Evolutionary conservation across 163 green algal genomes (phyloP).

Genomic region (Dunaliella salina): DNA sequence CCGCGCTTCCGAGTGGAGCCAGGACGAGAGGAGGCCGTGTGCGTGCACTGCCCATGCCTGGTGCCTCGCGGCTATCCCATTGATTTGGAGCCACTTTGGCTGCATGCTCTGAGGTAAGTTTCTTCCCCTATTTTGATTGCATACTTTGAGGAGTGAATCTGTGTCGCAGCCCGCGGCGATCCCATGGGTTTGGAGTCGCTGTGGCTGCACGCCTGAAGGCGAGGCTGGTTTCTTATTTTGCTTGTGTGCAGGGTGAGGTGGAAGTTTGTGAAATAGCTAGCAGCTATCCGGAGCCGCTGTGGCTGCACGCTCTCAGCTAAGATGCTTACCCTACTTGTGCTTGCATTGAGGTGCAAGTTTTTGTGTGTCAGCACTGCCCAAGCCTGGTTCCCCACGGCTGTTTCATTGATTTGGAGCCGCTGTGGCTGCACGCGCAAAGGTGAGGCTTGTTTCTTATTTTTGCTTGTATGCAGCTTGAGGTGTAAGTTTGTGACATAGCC

Average conservation of each 20-base stretch:
- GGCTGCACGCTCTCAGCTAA: slow-evolving; percentile 46
- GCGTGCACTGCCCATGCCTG: slow-evolving; percentile 52
- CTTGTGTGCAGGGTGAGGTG: no score
- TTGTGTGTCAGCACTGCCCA: slow-evolving; percentile 58
- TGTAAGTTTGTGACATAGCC: no score
- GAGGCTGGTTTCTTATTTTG: no score
- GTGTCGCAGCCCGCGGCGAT: background rate
- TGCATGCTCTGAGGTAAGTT: slow-evolving; percentile 42
- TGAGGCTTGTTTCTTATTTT: no score
- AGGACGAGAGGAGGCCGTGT: slow-evolving; percentile 26
- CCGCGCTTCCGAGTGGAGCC: slow-evolving; percentile 11
- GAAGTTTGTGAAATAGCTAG: no score
- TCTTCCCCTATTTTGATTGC: background rate
- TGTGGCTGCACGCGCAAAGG: background rate
- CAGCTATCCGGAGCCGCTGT: slow-evolving; percentile 54
- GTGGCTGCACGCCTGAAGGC: background rate
- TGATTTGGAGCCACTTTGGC: slow-evolving; percentile 52
- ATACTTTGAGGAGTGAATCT: background rate
- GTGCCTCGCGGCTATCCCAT: slow-evolving; percentile 48
- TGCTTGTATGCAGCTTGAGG: no score
- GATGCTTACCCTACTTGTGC: background rate
- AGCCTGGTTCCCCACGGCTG: slow-evolving; percentile 31
- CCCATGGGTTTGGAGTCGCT: background rate
- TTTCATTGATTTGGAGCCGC: background rate
- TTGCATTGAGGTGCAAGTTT: background rate